A percentile compares a stretch with the other conserved stretches of the same genome.
Evolutionary conservation across 441 rosid genomes (phyloP).

Genomic region (Lepidium campestre): DNA sequence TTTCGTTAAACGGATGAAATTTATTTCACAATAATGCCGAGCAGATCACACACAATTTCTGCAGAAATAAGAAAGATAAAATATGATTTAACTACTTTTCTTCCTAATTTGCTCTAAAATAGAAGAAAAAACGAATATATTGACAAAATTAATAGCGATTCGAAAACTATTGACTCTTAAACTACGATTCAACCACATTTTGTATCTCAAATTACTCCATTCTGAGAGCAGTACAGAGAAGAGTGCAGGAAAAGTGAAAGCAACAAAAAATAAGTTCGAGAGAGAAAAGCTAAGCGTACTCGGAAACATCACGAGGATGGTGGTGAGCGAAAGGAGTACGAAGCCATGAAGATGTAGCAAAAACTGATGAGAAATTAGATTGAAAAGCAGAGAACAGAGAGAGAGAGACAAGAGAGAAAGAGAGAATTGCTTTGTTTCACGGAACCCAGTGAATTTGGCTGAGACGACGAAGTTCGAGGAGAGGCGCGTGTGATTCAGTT

Average conservation of each 20-base stretch:
- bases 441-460: too few relatives aligned
- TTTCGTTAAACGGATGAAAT: neutral
- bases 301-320: neutral
- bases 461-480: too few relatives aligned
- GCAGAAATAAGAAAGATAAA: too few relatives aligned
- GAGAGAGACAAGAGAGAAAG: too few relatives aligned
- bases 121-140: neutral
- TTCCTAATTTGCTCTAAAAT: neutral
- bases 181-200: neutral
- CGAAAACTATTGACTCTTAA: neutral
- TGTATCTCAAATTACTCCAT: neutral
- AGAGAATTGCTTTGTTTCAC: too few relatives aligned
- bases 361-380: too few relatives aligned
- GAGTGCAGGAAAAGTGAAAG: neutral
- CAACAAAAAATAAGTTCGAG: neutral
- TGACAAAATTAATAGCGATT: neutral
- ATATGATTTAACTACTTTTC: neutral
- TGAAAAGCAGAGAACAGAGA: too few relatives aligned
- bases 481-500: too few relatives aligned
- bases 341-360: neutral
- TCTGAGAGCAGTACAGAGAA: neutral
- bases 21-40: neutral
- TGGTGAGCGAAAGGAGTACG: neutral
- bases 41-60: neutral
- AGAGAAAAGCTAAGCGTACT: slow-evolving; percentile 6